Percentiles rank a stretch among this genome's conserved stretches.
phyloP scores from a whole-genome alignment of 2,329 filamentous ascomycete genomes.

The Neocatenulostroma microsporum region DNA sequence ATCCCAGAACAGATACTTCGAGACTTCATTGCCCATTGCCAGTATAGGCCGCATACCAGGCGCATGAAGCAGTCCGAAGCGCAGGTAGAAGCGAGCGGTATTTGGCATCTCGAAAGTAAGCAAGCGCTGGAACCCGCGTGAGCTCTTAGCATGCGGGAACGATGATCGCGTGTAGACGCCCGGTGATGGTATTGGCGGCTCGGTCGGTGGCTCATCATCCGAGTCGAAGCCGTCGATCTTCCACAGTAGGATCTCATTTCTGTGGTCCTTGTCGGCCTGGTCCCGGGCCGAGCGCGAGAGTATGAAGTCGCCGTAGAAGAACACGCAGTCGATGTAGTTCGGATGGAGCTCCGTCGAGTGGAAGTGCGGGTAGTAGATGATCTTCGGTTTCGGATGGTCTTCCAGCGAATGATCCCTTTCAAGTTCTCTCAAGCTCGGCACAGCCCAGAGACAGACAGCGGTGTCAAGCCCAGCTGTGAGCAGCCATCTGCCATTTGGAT shows the following conservation, averaged over 20 bases:
- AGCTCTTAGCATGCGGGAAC: conserved; percentile 41
- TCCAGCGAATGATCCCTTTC: conserved; percentile 42
- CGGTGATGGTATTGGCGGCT: conserved; percentile 24
- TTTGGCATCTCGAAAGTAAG: conserved; percentile 60
- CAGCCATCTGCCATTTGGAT: conserved; percentile 64
- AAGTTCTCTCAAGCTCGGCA: conserved; percentile 49
- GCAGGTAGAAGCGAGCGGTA: conserved; percentile 63
- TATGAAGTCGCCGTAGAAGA: conserved; percentile 67
- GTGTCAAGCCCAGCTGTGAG: conserved; percentile 69
- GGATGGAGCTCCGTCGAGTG: conserved; percentile 67
- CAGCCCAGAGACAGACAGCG: conserved; percentile 57
- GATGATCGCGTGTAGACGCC: conserved; percentile 56
- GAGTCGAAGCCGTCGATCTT: conserved; percentile 68
- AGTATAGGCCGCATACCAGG: conserved; percentile 59
- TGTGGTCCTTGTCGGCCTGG: conserved; percentile 33
- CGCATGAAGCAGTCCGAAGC: conserved; percentile 60
- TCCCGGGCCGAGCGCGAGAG: conserved; percentile 65
- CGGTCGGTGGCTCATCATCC: conserved; percentile 43
- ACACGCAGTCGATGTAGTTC: conserved; percentile 66
- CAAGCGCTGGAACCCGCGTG: conserved; percentile 51
- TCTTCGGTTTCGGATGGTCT: conserved; percentile 41
- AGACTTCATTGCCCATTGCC: conserved; percentile 61
- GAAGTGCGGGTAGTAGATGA: conserved; percentile 70
- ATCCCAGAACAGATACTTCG: conserved; percentile 70
- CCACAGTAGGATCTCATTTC: conserved; percentile 62